phyloP scores from a whole-genome alignment of 139 green algal genomes.

The Trebouxia sp. region DNA sequence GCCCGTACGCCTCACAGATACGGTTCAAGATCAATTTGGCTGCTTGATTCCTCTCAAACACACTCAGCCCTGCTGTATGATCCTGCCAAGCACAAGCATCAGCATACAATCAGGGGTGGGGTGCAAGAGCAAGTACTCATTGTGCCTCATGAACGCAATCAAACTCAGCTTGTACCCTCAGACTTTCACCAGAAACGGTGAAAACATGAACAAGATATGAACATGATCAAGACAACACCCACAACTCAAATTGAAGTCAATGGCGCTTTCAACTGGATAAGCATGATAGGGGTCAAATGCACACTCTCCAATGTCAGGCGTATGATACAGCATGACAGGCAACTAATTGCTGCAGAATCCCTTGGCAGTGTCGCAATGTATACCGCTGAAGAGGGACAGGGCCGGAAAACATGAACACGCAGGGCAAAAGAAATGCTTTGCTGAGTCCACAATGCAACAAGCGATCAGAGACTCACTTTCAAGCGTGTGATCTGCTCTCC shows the following conservation, averaged over 20 bases:
- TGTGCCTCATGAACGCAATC: not conserved
- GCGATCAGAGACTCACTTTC: not conserved
- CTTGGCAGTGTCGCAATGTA: not conserved
- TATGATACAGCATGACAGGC: not conserved
- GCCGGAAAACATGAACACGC: too few relatives aligned
- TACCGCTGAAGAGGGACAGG: not conserved
- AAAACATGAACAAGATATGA: not conserved
- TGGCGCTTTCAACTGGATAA: too few relatives aligned
- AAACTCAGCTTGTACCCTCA: too few relatives aligned
- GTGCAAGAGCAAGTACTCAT: not conserved
- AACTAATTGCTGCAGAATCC: not conserved
- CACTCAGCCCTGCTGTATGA: not conserved
- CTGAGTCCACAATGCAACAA: not conserved
- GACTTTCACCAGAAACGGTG: not conserved
- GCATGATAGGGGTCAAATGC: not conserved
- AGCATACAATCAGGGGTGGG: not conserved
- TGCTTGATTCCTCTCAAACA: constrained; percentile 33
- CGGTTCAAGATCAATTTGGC: constrained; percentile 52
- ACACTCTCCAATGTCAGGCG: not conserved
- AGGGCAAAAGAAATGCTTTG: not conserved
- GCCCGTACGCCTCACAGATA: constrained; percentile 89
- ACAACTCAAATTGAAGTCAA: not conserved
- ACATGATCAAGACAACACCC: not conserved
- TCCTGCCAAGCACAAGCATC: constrained; percentile 2
- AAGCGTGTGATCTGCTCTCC: constrained; percentile 54